A percentile compares a stretch with the other conserved stretches of the same genome.
Evolutionary conservation across 2,329 filamentous ascomycete genomes (phyloP).

Genomic region (Curvularia sp.): DNA sequence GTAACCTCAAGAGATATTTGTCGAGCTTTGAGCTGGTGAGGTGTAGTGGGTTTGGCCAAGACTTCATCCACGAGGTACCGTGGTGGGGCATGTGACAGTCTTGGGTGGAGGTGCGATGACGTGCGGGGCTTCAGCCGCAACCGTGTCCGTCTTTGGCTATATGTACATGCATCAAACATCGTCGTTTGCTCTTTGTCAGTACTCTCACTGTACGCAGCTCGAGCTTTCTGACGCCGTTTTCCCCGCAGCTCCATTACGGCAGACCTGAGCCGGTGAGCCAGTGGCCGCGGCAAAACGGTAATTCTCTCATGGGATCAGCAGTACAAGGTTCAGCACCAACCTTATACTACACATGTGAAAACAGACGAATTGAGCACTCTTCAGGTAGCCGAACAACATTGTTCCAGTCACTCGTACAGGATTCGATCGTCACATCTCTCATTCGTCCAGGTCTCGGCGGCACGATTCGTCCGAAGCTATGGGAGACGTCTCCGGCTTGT

Average conservation of each 20-base stretch:
- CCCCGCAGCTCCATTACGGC: not conserved
- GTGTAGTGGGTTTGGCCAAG: not conserved
- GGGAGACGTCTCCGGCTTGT: slow-evolving; percentile 6
- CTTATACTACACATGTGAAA: not conserved
- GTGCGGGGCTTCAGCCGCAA: not conserved
- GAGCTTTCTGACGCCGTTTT: not conserved
- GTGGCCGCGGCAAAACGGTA: not conserved
- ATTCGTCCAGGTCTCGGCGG: not conserved
- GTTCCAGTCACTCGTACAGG: not conserved
- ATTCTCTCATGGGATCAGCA: not conserved
- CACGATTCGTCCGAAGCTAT: slow-evolving; percentile 1
- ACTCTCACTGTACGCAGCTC: not conserved
- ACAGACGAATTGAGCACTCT: not conserved
- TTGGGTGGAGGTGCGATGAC: not conserved
- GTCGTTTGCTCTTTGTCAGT: not conserved
- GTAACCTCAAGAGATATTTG: not conserved
- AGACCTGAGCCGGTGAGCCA: not conserved
- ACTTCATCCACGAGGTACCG: not conserved
- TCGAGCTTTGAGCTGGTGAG: not conserved
- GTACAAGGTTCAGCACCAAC: not conserved
- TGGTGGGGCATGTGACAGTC: slow-evolving; percentile 3
- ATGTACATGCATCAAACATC: not conserved
- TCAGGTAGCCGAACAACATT: not conserved
- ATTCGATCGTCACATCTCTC: not conserved
- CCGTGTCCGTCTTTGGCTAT: not conserved